A percentile compares a stretch with the other conserved stretches of the same genome.
Conservation (phyloP, 2,329 filamentous ascomycete species). For the Leptosphaerulina australis region DNA sequence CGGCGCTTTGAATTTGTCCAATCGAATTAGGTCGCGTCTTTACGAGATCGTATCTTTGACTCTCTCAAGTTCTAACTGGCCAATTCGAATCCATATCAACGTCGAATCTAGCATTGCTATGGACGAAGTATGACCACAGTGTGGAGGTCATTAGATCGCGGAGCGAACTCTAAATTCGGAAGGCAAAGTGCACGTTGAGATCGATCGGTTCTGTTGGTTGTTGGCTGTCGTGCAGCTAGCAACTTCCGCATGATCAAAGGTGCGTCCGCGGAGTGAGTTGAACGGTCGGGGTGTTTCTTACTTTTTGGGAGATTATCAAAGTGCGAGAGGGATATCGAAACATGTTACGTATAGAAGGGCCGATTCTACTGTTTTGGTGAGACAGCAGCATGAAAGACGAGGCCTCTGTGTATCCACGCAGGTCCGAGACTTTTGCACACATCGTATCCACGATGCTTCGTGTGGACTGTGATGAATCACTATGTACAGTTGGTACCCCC, state of each 20-base stretch:
- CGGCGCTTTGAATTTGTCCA: too few relatives aligned
- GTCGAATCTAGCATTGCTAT: constrained; percentile 6
- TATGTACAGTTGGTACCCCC: not conserved
- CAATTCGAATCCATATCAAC: not conserved
- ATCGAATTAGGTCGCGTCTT: not conserved
- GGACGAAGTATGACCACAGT: not conserved
- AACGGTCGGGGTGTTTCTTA: not conserved
- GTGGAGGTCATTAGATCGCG: not conserved
- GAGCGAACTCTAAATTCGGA: not conserved
- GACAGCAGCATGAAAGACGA: not conserved
- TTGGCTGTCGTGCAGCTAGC: not conserved
- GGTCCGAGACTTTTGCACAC: constrained; percentile 5
- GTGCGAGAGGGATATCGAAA: not conserved
- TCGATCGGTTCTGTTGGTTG: not conserved
- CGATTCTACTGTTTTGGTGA: constrained; percentile 1
- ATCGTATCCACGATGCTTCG: constrained; percentile 1
- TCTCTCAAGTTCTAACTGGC: not conserved
- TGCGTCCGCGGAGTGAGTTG: constrained; percentile 1
- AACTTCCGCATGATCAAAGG: not conserved
- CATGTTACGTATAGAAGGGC: constrained; percentile 3
- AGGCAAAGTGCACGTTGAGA: not conserved
- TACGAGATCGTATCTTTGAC: not conserved
- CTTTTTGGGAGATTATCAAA: not conserved
- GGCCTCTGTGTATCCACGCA: constrained; percentile 4
- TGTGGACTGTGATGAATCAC: constrained; percentile 13